Percentiles rank a stretch among this genome's conserved stretches.
phyloP scores from a whole-genome alignment of 108 stramenopile genomes.

The Pseudonitzschia pungens region DNA sequence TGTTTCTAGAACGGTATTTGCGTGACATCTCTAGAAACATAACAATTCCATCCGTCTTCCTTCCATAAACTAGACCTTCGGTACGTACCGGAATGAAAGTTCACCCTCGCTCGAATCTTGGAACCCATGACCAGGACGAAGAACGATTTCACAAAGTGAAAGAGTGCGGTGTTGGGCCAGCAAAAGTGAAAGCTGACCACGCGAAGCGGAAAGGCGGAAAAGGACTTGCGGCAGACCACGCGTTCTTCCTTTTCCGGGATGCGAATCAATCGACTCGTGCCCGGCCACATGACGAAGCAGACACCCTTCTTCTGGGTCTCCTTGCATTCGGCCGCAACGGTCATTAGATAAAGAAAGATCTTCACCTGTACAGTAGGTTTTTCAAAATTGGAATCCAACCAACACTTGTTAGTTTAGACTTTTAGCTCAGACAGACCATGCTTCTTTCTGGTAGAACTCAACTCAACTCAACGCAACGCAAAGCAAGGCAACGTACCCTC shows the following conservation, averaged over 20 bases:
- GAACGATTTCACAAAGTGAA: not conserved
- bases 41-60: too few species aligned
- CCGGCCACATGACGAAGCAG: conserved; percentile 18
- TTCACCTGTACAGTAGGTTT: conserved; percentile 10
- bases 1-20: too few species aligned
- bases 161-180: conserved; percentile 8
- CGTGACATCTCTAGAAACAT: too few species aligned
- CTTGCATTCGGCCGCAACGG: conserved; percentile 16
- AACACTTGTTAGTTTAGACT: too few species aligned
- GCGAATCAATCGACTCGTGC: not conserved
- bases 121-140: conserved; percentile 5
- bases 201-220: not conserved
- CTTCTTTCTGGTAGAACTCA: too few species aligned
- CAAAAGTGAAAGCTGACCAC: conserved; percentile 3
- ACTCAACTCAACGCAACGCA: too few species aligned
- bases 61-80: too few species aligned
- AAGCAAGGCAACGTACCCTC: too few species aligned
- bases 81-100: conserved; percentile 6
- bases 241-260: conserved; percentile 3
- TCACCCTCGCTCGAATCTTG: not conserved
- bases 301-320: conserved; percentile 27
- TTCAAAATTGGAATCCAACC: too few species aligned
- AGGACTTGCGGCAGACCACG: not conserved
- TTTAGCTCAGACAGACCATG: too few species aligned
- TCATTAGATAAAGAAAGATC: conserved; percentile 1